Percentiles rank a stretch among this genome's conserved stretches.
Conservation (phyloP, 2,329 filamentous ascomycete genomes). For the Sporothrix humicola region DNA sequence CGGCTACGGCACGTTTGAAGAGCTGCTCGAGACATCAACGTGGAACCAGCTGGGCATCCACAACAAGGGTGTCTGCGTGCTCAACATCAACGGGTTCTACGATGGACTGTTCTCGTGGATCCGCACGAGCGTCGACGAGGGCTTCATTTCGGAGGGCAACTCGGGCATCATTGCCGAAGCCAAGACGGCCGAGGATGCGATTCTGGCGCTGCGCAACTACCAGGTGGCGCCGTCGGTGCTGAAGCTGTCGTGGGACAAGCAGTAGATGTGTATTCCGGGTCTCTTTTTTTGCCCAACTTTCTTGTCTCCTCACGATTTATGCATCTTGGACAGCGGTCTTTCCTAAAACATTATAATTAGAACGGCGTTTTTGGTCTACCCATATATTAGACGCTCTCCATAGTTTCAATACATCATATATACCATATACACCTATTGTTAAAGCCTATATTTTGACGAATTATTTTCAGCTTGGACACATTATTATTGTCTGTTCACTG, state of each 20-base stretch:
- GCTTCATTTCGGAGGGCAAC: conserved; percentile 76
- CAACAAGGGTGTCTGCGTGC: conserved; percentile 74
- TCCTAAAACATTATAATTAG: background rate
- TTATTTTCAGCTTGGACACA: background rate
- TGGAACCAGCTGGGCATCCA: conserved; percentile 99
- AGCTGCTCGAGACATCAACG: conserved; percentile 87
- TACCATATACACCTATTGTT: background rate
- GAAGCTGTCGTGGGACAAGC: conserved; percentile 79
- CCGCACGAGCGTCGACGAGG: conserved; percentile 71
- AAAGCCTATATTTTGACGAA: background rate
- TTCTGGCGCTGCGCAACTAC: conserved; percentile 74
- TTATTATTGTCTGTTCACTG: background rate
- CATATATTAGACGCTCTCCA: background rate
- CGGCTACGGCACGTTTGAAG: conserved; percentile 94
- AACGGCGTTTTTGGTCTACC: conserved; percentile 23
- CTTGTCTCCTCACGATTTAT: background rate
- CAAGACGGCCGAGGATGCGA: conserved; percentile 71
- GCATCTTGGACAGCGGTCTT: conserved; percentile 1
- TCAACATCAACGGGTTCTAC: conserved; percentile 92
- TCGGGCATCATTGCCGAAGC: conserved; percentile 80
- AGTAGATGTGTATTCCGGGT: conserved; percentile 48
- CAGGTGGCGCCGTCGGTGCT: conserved; percentile 75
- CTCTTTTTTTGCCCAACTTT: background rate
- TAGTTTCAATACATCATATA: conserved; percentile 14
- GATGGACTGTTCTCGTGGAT: conserved; percentile 86